These are phyloP conservation scores for Podila minutissima DNA, from an alignment of 192 early-diverging fungal species.

Conservation along the genomic window DNA sequence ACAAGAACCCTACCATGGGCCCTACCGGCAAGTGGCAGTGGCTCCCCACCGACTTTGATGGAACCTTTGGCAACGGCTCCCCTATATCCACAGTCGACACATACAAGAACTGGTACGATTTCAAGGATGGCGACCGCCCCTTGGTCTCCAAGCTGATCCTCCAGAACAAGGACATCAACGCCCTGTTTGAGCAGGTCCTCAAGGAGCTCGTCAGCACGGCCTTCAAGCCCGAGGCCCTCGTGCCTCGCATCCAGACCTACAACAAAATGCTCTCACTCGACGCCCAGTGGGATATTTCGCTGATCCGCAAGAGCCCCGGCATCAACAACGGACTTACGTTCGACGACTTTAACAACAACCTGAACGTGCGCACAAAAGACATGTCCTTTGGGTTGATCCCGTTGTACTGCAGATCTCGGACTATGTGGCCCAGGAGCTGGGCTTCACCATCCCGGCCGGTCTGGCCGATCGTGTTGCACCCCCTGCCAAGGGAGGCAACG, in stretches of 20 bases:
- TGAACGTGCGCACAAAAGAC: conserved; percentile 6
- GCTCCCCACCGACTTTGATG: conserved; percentile 17
- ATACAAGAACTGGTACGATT: conserved; percentile 13
- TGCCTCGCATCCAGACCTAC: conserved; percentile 12
- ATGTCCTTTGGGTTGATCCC: conserved; percentile 2
- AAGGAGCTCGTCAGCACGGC: conserved; percentile 9
- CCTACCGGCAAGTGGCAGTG: conserved; percentile 18
- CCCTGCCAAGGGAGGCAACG: conserved; percentile 9
- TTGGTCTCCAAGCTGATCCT: conserved; percentile 15
- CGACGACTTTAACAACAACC: conserved; percentile 22
- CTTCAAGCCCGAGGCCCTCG: conserved; percentile 16
- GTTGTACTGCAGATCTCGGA: not conserved
- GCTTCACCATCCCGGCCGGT: conserved; percentile 8
- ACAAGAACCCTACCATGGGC: conserved; percentile 12
- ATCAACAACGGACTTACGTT: conserved; percentile 13
- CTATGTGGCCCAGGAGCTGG: conserved; percentile 4
- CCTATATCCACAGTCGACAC: not conserved
- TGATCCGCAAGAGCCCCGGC: conserved; percentile 4
- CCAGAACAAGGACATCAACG: conserved; percentile 9
- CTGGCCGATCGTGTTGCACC: conserved; percentile 6
- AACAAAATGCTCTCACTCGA: conserved; percentile 24
- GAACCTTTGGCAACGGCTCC: conserved; percentile 14
- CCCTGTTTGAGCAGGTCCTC: conserved; percentile 4
- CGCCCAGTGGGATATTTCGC: conserved; percentile 13
- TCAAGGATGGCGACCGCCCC: not conserved